Evolutionary conservation across 352 stramenopile species (phyloP).

Genomic region (Globisporangium recalcitrans): DNA sequence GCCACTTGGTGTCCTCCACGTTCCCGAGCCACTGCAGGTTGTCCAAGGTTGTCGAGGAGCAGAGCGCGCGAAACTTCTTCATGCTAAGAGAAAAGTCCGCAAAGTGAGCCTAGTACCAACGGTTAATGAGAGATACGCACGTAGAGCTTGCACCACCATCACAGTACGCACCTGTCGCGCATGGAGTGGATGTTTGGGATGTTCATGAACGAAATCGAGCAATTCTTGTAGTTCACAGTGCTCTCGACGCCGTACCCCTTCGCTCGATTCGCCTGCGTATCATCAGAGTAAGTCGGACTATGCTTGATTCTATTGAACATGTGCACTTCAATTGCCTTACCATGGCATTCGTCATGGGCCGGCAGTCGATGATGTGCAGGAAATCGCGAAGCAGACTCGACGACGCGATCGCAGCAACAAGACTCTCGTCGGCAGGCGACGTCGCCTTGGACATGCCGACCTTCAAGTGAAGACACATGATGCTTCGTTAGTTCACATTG

Average conservation of each 20-base stretch:
- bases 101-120: not conserved
- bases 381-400: conserved; percentile 63
- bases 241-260: conserved; percentile 95
- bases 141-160: not conserved
- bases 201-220: conserved; percentile 95
- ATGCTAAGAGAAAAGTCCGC: conserved; percentile 26
- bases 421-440: conserved; percentile 60
- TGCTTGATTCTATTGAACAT: too few species aligned
- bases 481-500: not conserved
- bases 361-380: conserved; percentile 81
- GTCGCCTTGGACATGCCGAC: conserved; percentile 76
- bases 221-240: conserved; percentile 93
- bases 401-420: conserved; percentile 59
- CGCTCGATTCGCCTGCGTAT: conserved; percentile 58
- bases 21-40: conserved; percentile 90
- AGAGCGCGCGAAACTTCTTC: conserved; percentile 67
- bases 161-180: conserved; percentile 82
- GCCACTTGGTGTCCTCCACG: conserved; percentile 97
- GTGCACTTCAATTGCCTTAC: conserved; percentile 15
- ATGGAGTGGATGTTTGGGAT: conserved; percentile 99
- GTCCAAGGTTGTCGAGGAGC: conserved; percentile 80
- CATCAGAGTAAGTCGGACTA: too few species aligned
- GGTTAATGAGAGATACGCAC: not conserved
- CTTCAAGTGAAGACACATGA: conserved; percentile 12
- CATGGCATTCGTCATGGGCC: conserved; percentile 73